These are phyloP conservation scores for Talaromyces verruculosus DNA, from an alignment of 2,329 filamentous ascomycete species.

Conservation along the genomic window DNA sequence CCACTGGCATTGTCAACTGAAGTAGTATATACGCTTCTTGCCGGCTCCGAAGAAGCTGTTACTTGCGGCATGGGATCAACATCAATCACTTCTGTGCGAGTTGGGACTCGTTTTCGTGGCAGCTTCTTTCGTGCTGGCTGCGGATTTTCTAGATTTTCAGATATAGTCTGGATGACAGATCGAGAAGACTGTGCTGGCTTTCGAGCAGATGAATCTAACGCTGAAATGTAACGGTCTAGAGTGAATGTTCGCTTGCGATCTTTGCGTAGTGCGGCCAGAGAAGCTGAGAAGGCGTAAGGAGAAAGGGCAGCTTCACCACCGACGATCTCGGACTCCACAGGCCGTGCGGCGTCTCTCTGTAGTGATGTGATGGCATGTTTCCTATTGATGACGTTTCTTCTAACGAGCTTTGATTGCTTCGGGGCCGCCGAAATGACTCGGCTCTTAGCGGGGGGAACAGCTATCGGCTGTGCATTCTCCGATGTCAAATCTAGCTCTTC, in stretches of 20 bases:
- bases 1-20: slow-evolving; percentile 1
- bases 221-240: slow-evolving; percentile 39
- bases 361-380: slow-evolving; percentile 40
- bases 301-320: slow-evolving; percentile 23
- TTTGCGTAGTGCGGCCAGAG: slow-evolving; percentile 35
- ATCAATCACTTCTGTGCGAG: slow-evolving; percentile 10
- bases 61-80: slow-evolving; percentile 17
- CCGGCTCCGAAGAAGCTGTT: not conserved
- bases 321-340: slow-evolving; percentile 33
- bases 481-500: slow-evolving; percentile 6
- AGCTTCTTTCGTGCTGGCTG: slow-evolving; percentile 7
- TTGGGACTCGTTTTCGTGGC: slow-evolving; percentile 29
- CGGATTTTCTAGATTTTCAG: not conserved
- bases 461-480: slow-evolving; percentile 12
- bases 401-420: slow-evolving; percentile 19
- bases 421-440: slow-evolving; percentile 1
- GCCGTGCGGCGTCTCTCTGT: slow-evolving; percentile 35
- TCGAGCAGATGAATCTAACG: slow-evolving; percentile 17
- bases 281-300: slow-evolving; percentile 32
- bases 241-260: slow-evolving; percentile 34
- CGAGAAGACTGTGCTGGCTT: not conserved
- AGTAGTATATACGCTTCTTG: not conserved
- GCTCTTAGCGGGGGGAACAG: slow-evolving; percentile 5
- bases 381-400: slow-evolving; percentile 37
- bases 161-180: not conserved